Base-by-base conservation (phyloP, 139 green algal species). In the Chara braunii region DNA sequence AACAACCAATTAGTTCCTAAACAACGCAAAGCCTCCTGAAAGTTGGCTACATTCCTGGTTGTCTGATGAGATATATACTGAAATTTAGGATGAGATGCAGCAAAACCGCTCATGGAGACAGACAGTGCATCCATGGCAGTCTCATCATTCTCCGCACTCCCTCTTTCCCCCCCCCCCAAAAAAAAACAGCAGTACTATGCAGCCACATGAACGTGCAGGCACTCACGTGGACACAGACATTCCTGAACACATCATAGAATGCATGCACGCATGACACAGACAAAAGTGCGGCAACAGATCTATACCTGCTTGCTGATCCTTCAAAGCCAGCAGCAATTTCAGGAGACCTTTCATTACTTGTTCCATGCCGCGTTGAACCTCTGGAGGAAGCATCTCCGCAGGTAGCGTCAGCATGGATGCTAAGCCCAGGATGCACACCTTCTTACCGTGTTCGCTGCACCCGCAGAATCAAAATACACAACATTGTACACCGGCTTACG, bases 391-490 rank as follows among this genome's bases (percentile, higher is more conserved):
- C 37, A 14, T 18, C 5, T 54, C 51, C 8, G 29, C 29, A 3
- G 78, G 77, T 36, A 74, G 23, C 1, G 31, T 26, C 7, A 79
- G 34, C 8, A 84, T 28, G 23, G 55, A 60, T 33, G 55, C 53
- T 28, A 84, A 42, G 0, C 70, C 78, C 5, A 84, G 52, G 12
- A 64, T 37, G 55, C 55, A 65, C 18, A 83, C 55, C 55, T 83
- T 79, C 56, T 78, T 84, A 60, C 80, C 63, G 42, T 75, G 42
- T 52, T 72, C 59, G 31, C 65, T 74, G 65, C 62, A 68, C 5
- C 30, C 11, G 14, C 11, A 64, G 40, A 30, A 28, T n/a, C n/a
- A n/a, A n/a, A n/a, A n/a, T n/a, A n/a, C n/a, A n/a, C n/a, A n/a
- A n/a, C n/a, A n/a, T 42, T 29, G 11, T 30, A n/a, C n/a, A n/a